Percentiles rank a stretch among this genome's conserved stretches.
phyloP scores from a whole-genome alignment of 768 basidiomycete species.

The Boletus vermiculosoides region DNA sequence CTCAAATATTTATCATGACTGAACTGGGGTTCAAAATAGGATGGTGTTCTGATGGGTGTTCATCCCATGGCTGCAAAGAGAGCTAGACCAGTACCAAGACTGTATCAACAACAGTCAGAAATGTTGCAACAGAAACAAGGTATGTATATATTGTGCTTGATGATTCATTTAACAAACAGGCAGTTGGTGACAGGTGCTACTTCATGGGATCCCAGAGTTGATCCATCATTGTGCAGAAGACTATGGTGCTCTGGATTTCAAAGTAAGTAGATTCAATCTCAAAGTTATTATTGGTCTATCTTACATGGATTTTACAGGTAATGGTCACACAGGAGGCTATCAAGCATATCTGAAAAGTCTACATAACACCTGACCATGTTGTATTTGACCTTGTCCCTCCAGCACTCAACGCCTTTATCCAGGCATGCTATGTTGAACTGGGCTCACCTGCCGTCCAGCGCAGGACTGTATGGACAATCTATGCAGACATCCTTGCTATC shows the following conservation, averaged over 20 bases:
- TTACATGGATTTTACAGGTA: neutral
- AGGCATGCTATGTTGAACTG: neutral
- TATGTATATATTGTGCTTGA: neutral
- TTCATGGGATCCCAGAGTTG: neutral
- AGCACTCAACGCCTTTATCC: constrained; percentile 17
- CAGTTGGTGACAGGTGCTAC: neutral
- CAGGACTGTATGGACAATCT: neutral
- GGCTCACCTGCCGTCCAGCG: neutral
- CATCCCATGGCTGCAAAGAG: constrained; percentile 11
- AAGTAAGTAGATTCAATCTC: neutral
- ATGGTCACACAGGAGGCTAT: neutral
- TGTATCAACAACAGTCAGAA: constrained; percentile 6
- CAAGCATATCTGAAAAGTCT: constrained; percentile 7
- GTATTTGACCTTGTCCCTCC: constrained; percentile 38
- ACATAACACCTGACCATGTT: constrained; percentile 32
- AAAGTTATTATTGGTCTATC: neutral
- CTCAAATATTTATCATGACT: neutral
- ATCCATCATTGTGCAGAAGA: neutral
- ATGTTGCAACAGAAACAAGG: constrained; percentile 8
- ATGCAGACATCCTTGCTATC: neutral
- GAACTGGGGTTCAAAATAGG: constrained; percentile 17
- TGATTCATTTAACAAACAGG: no score
- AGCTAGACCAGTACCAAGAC: constrained; percentile 3
- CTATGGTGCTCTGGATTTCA: neutral
- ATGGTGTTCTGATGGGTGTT: constrained; percentile 41